These are phyloP conservation scores for Endocalyx cinctus DNA, from an alignment of 2,329 filamentous ascomycete species.

Conservation along the genomic window DNA sequence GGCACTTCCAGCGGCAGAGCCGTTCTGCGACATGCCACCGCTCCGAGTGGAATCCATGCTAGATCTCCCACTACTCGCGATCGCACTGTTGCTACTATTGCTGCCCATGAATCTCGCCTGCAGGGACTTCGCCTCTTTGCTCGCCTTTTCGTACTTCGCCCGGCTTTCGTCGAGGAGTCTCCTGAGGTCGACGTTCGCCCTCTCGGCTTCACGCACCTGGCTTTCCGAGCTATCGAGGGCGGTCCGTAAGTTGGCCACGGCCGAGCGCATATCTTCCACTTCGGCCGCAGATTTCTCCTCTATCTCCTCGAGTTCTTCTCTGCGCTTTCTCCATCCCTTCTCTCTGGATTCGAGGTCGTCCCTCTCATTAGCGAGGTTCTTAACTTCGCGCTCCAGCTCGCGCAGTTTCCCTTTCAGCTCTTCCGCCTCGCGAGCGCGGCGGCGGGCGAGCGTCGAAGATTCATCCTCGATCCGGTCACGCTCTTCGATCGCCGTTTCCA, in stretches of 20 bases:
- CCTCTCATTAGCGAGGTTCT: conserved; percentile 66
- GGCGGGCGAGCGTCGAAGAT: conserved; percentile 69
- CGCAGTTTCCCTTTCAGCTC: conserved; percentile 75
- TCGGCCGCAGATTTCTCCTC: conserved; percentile 68
- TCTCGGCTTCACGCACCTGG: conserved; percentile 78
- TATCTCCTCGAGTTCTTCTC: conserved; percentile 70
- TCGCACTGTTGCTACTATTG: conserved; percentile 22
- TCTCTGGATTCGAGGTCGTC: conserved; percentile 73
- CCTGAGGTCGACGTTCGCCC: conserved; percentile 71
- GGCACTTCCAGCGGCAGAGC: conserved; percentile 16
- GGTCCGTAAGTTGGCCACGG: conserved; percentile 72
- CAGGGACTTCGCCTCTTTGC: conserved; percentile 57
- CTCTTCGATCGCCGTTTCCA: conserved; percentile 91
- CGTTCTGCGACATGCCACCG: conserved; percentile 34
- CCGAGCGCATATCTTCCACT: conserved; percentile 66
- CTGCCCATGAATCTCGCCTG: conserved; percentile 42
- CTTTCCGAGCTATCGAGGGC: conserved; percentile 84
- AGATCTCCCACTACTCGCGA: conserved; percentile 33
- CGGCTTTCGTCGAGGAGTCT: conserved; percentile 74
- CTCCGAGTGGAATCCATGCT: conserved; percentile 44
- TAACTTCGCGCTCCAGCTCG: conserved; percentile 75
- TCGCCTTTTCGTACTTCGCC: conserved; percentile 71
- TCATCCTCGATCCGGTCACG: conserved; percentile 91
- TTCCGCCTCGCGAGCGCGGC: conserved; percentile 77
- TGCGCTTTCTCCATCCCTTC: conserved; percentile 67